These are phyloP conservation scores for Plasmodium cynomolgi DNA, from an alignment of 169 alveolate species.

Conservation along the genomic window DNA sequence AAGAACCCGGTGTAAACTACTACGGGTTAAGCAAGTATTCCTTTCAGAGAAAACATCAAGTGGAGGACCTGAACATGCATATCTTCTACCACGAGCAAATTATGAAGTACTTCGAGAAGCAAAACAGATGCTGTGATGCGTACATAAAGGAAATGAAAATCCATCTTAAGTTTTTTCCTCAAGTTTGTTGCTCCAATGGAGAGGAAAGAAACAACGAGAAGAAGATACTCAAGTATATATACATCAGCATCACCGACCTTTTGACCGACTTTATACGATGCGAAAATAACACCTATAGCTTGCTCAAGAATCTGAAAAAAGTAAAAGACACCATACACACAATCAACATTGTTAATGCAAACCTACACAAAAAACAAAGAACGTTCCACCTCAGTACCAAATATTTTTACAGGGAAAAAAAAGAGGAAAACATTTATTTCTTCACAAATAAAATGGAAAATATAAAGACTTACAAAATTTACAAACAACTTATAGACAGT, in stretches of 20 bases:
- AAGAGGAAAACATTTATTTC: slow-evolving; percentile 13
- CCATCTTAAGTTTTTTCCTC: slow-evolving; percentile 4
- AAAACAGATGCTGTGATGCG: slow-evolving; percentile 28
- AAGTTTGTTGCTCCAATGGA: background rate
- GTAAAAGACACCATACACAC: background rate
- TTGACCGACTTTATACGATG: slow-evolving; percentile 5
- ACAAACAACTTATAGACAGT: slow-evolving; percentile 3
- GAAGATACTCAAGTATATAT: background rate
- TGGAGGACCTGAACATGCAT: background rate
- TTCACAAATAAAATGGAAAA: slow-evolving; percentile 15
- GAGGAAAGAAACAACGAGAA: background rate
- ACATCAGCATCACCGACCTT: background rate
- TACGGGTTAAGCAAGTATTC: slow-evolving; percentile 15
- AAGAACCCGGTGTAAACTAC: background rate
- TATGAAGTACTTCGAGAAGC: slow-evolving; percentile 9
- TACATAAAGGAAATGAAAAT: slow-evolving; percentile 4
- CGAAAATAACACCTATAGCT: slow-evolving; percentile 1
- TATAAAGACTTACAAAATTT: slow-evolving; percentile 9
- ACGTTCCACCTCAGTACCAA: slow-evolving; percentile 4
- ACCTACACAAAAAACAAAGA: background rate
- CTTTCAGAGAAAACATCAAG: background rate
- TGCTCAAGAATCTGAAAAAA: background rate
- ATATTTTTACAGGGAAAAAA: slow-evolving; percentile 25
- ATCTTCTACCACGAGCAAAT: background rate
- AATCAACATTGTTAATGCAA: slow-evolving; percentile 5